Conservation (phyloP, 768 basidiomycete species). For the Mycena crocata region DNA sequence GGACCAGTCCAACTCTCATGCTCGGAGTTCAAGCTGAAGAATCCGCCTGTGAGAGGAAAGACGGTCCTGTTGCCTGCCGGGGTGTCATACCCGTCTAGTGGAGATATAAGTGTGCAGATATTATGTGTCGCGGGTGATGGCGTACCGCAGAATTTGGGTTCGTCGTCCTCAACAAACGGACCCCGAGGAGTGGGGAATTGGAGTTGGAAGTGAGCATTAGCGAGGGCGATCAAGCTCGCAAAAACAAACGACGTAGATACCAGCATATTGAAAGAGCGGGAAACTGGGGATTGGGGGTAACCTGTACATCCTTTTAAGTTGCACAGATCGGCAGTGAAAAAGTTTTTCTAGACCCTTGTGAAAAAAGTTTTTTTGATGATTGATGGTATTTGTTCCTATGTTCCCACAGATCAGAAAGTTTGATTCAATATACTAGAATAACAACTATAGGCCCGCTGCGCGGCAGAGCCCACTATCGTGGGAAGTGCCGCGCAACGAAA, state of each 20-base stretch:
- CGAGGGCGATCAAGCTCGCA: conserved; percentile 52
- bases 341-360: neutral
- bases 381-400: no score
- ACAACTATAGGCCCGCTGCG: no score
- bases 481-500: no score
- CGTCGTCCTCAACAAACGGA: conserved; percentile 67
- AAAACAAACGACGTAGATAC: conserved; percentile 50
- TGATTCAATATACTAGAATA: no score
- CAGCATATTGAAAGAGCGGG: conserved; percentile 43
- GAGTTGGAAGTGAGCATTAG: conserved; percentile 83
- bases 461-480: no score
- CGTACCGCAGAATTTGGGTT: conserved; percentile 77
- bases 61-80: conserved; percentile 66
- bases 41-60: conserved; percentile 75
- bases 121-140: neutral
- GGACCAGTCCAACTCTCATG: conserved; percentile 72
- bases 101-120: conserved; percentile 11
- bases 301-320: neutral
- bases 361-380: neutral
- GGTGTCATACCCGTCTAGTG: conserved; percentile 70
- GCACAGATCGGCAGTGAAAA: neutral
- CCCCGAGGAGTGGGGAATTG: conserved; percentile 83
- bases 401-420: no score
- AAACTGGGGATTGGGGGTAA: neutral
- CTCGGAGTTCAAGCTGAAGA: conserved; percentile 73